A percentile compares a stretch with the other conserved stretches of the same genome.
Conservation (phyloP, 2,329 filamentous ascomycete genomes). For the Trichocomaceae sp. region DNA sequence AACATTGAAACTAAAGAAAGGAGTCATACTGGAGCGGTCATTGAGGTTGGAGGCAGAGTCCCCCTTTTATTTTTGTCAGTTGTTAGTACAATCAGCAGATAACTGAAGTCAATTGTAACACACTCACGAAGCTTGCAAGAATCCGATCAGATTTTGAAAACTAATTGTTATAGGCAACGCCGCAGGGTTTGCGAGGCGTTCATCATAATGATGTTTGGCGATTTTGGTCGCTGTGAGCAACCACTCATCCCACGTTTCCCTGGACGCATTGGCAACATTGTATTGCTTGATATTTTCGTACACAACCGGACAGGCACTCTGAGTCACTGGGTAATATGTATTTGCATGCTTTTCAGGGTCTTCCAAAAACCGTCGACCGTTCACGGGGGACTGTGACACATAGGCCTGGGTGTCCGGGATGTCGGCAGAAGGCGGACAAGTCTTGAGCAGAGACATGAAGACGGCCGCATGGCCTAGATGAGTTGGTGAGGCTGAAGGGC, state of each 20-base stretch:
- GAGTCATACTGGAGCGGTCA: background rate
- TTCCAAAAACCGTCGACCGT: conserved; percentile 7
- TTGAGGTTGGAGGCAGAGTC: background rate
- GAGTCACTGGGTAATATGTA: conserved; percentile 4
- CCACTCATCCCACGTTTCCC: conserved; percentile 5
- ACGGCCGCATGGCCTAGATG: conserved; percentile 11
- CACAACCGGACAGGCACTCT: background rate
- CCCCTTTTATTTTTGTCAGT: background rate
- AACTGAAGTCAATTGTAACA: background rate
- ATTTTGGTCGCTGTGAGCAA: background rate
- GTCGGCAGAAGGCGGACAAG: background rate
- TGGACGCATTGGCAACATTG: background rate
- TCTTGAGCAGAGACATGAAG: conserved; percentile 6
- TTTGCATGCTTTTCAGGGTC: conserved; percentile 1
- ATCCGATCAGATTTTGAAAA: background rate
- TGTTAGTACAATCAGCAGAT: background rate
- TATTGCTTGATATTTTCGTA: conserved; percentile 7
- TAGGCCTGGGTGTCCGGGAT: background rate
- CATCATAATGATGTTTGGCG: conserved; percentile 2
- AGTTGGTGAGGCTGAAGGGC: background rate
- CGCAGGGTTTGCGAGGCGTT: background rate
- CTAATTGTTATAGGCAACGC: background rate
- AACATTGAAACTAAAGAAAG: background rate
- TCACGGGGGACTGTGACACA: background rate
- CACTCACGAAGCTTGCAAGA: background rate